phyloP scores from a whole-genome alignment of 202 grass and related monocot species.

The Panicum virgatum region DNA sequence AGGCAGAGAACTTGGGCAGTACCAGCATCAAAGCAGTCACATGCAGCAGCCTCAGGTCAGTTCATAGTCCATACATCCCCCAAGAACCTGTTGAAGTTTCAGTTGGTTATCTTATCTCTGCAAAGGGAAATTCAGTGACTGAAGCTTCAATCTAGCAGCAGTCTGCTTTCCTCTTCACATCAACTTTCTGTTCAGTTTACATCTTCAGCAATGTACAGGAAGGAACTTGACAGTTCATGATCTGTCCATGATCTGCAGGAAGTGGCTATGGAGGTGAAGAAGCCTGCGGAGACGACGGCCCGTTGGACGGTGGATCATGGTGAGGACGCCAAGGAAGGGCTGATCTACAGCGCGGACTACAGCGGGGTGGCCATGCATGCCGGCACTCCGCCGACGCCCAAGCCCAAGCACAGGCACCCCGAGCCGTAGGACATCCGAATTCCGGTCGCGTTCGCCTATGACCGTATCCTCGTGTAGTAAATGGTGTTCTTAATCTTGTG shows the following conservation, averaged over 20 bases:
- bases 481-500: background rate
- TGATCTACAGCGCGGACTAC: conserved; percentile 54
- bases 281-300: background rate
- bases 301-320: background rate
- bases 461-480: background rate
- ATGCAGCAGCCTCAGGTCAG: conserved; percentile 40
- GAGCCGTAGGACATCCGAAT: conserved; percentile 12
- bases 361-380: conserved; percentile 49
- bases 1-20: conserved; percentile 6
- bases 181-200: background rate
- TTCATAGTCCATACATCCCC: background rate
- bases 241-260: background rate
- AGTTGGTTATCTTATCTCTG: background rate
- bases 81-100: background rate
- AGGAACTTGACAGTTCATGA: background rate
- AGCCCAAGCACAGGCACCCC: conserved; percentile 33
- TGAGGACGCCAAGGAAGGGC: conserved; percentile 3
- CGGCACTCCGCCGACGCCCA: conserved; percentile 8
- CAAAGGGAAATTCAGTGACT: background rate
- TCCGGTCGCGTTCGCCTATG: background rate
- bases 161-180: too few relatives aligned
- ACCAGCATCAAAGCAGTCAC: conserved; percentile 26
- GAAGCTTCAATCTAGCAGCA: conserved; percentile 2
- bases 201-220: background rate
- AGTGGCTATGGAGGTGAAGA: background rate